Evolutionary conservation across 345 rosid species (phyloP).

Genomic region (Eucalyptus sp.): DNA sequence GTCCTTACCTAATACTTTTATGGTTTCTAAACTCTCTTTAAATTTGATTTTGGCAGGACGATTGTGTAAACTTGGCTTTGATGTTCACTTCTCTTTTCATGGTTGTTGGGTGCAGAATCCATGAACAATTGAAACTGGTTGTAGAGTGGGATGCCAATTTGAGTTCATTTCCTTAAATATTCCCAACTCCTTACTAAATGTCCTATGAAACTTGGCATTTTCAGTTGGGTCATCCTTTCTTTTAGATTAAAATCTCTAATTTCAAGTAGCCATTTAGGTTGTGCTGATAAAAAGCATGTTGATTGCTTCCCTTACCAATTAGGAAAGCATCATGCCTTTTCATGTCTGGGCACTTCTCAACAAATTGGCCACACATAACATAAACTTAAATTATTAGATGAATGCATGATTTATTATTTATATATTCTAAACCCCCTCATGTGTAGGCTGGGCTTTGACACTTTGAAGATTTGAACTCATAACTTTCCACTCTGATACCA

Average conservation of each 20-base stretch:
- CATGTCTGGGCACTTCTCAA: background rate
- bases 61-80: background rate
- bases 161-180: background rate
- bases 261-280: background rate
- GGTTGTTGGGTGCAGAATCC: background rate
- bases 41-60: background rate
- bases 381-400: background rate
- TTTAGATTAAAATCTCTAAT: background rate
- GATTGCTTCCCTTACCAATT: background rate
- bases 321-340: background rate
- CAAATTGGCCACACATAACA: accelerated
- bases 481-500: accelerated
- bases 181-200: background rate
- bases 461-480: background rate
- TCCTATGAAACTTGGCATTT: background rate
- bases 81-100: background rate
- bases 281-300: background rate
- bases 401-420: background rate
- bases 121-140: background rate
- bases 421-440: background rate
- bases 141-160: background rate
- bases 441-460: accelerated
- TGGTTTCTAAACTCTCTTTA: background rate
- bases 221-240: background rate
- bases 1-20: background rate